Evolutionary conservation across 371 early-diverging fungal species (phyloP).

Genomic region (Mortierella polycephala): DNA sequence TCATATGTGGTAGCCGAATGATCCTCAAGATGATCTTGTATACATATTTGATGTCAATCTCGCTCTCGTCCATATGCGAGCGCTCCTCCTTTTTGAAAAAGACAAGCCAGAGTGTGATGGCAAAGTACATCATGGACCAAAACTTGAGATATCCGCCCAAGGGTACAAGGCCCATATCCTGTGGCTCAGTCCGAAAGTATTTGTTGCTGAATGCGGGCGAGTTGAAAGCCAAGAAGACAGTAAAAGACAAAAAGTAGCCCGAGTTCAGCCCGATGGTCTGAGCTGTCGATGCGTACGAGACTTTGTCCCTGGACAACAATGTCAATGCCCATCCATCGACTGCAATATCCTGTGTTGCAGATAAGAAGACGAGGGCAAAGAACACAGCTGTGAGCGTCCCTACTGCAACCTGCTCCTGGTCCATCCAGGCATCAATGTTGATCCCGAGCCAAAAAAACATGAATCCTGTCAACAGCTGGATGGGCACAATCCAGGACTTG

Average conservation of each 20-base stretch:
- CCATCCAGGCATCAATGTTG: slow-evolving; percentile 80
- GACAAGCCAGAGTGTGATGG: slow-evolving; percentile 85
- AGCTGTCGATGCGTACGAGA: slow-evolving; percentile 93
- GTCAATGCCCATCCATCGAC: slow-evolving; percentile 98
- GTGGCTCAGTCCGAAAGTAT: slow-evolving; percentile 80
- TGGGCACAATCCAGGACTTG: slow-evolving; percentile 98
- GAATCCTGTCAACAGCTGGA: slow-evolving; percentile 84
- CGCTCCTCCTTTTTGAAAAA: slow-evolving; percentile 80
- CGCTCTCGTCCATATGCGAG: slow-evolving; percentile 55
- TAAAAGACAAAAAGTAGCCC: slow-evolving; percentile 96
- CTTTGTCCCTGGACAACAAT: slow-evolving; percentile 86
- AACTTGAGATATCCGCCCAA: slow-evolving; percentile 90
- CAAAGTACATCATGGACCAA: slow-evolving; percentile 90
- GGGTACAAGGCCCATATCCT: slow-evolving; percentile 77
- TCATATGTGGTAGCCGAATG: slow-evolving; percentile 68
- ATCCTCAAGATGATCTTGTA: slow-evolving; percentile 56
- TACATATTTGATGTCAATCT: slow-evolving; percentile 65
- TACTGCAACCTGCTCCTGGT: slow-evolving; percentile 66
- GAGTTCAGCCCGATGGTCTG: slow-evolving; percentile 97
- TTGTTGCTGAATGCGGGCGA: slow-evolving; percentile 94
- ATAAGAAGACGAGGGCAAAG: slow-evolving; percentile 85
- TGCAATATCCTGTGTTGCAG: slow-evolving; percentile 98
- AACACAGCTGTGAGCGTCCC: slow-evolving; percentile 74
- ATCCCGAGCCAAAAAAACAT: slow-evolving; percentile 82
- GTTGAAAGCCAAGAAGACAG: slow-evolving; percentile 95